Percentiles rank a stretch among this genome's conserved stretches.
Evolutionary conservation across 768 basidiomycete species (phyloP).

Genomic region (Trametes punicea): DNA sequence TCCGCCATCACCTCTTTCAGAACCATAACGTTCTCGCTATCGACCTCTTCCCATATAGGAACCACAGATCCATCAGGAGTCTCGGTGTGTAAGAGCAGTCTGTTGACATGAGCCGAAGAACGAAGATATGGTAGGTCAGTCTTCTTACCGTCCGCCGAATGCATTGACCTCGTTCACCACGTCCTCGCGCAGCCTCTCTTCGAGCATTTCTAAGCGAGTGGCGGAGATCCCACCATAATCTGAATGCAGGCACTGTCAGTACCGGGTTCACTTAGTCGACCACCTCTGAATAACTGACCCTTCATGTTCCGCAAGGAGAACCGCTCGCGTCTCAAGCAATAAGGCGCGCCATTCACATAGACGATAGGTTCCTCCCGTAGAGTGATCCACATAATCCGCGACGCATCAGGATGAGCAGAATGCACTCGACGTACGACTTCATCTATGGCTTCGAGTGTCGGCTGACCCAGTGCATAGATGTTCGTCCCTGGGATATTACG

Average conservation of each 20-base stretch:
- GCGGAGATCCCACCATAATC: slow-evolving; percentile 96
- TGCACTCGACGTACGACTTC: slow-evolving; percentile 70
- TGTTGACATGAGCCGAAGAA: slow-evolving; percentile 26
- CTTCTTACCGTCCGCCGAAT: slow-evolving; percentile 75
- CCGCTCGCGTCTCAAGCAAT: slow-evolving; percentile 81
- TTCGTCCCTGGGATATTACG: slow-evolving; percentile 75
- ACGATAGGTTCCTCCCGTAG: slow-evolving; percentile 91
- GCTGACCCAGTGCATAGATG: slow-evolving; percentile 93
- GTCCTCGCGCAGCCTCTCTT: slow-evolving; percentile 86
- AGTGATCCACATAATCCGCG: slow-evolving; percentile 83
- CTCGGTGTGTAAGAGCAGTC: slow-evolving; percentile 88
- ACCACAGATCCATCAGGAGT: slow-evolving; percentile 82
- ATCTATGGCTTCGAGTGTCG: slow-evolving; percentile 82
- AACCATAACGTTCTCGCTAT: slow-evolving; percentile 65
- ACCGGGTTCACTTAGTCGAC: not conserved
- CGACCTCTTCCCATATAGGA: slow-evolving; percentile 93
- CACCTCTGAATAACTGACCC: slow-evolving; percentile 38
- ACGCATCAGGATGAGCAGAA: slow-evolving; percentile 53
- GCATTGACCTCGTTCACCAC: slow-evolving; percentile 76
- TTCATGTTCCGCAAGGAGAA: slow-evolving; percentile 94
- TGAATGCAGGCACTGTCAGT: slow-evolving; percentile 26
- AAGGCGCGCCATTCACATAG: slow-evolving; percentile 90
- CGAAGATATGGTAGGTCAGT: not conserved
- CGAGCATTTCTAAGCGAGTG: slow-evolving; percentile 82
- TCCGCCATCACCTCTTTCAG: slow-evolving; percentile 86